phyloP scores from a whole-genome alignment of 2,329 filamentous ascomycete species.

The Pyrenochaeta sp. region DNA sequence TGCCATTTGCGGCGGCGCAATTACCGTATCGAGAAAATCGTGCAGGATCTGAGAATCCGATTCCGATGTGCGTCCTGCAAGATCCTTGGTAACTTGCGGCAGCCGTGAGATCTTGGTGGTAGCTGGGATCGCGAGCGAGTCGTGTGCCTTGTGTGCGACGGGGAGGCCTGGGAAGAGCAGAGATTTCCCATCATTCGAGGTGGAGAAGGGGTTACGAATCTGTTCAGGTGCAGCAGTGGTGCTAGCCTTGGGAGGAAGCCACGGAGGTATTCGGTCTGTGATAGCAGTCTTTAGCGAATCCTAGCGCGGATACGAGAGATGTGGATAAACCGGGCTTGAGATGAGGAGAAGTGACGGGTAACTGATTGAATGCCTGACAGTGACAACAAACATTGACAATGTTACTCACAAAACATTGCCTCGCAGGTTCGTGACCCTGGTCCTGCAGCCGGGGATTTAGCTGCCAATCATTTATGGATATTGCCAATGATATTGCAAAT shows the following conservation, averaged over 20 bases:
- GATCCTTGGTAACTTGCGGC: background rate
- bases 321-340: background rate
- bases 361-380: background rate
- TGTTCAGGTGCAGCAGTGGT: background rate
- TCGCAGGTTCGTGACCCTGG: background rate
- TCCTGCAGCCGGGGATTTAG: too few relatives aligned
- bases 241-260: background rate
- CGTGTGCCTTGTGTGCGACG: background rate
- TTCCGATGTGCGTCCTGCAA: background rate
- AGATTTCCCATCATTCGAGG: background rate
- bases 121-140: background rate
- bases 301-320: background rate
- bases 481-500: too few relatives aligned
- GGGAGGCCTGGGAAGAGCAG: too few relatives aligned
- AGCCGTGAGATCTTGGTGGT: background rate
- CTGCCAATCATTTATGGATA: too few relatives aligned
- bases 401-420: background rate
- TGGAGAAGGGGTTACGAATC: background rate
- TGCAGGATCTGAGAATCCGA: constrained; percentile 2
- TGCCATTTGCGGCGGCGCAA: background rate
- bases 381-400: too few relatives aligned
- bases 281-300: background rate
- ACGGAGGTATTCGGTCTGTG: background rate
- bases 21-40: background rate
- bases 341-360: background rate